These are phyloP conservation scores for Striga asiatica DNA, from an alignment of 257 asterid genomes.

Conservation along the genomic window DNA sequence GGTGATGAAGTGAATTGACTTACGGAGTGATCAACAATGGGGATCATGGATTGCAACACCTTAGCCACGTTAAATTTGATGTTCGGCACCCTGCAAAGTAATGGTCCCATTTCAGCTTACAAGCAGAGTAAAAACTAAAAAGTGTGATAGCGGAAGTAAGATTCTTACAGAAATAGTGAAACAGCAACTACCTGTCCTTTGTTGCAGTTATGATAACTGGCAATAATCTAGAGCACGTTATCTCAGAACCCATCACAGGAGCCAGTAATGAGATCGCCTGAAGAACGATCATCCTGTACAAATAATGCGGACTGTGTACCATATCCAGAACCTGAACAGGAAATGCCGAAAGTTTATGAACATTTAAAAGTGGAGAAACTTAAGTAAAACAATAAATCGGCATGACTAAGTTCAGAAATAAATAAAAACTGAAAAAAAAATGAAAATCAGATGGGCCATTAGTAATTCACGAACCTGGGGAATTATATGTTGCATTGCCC, in stretches of 20 bases:
- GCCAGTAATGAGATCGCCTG: slow-evolving; percentile 76
- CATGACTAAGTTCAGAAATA: no score
- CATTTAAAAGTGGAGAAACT: not conserved
- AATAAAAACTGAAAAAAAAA: not conserved
- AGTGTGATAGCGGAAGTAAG: not conserved
- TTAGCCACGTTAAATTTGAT: slow-evolving; percentile 87
- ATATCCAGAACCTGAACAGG: slow-evolving; percentile 65
- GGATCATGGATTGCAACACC: slow-evolving; percentile 78
- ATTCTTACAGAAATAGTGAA: slow-evolving; percentile 7
- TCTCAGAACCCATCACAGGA: slow-evolving; percentile 92
- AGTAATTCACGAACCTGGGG: slow-evolving; percentile 73
- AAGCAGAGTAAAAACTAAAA: not conserved
- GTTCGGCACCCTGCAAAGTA: slow-evolving; percentile 75
- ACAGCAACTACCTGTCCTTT: slow-evolving; percentile 51
- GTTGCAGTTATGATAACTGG: slow-evolving; percentile 67
- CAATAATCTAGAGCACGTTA: slow-evolving; percentile 73
- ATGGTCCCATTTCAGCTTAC: not conserved
- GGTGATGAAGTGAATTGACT: slow-evolving; percentile 20
- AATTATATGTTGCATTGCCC: slow-evolving; percentile 92
- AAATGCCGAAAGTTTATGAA: not conserved
- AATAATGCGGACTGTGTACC: slow-evolving; percentile 68
- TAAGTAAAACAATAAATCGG: no score
- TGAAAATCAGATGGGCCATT: not conserved
- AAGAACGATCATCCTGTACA: slow-evolving; percentile 81
- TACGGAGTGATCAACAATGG: slow-evolving; percentile 77